A percentile compares a stretch with the other conserved stretches of the same genome.
Evolutionary conservation across 495 filamentous ascomycete species (phyloP).

Genomic region (Podospora bellae-mahoneyi): DNA sequence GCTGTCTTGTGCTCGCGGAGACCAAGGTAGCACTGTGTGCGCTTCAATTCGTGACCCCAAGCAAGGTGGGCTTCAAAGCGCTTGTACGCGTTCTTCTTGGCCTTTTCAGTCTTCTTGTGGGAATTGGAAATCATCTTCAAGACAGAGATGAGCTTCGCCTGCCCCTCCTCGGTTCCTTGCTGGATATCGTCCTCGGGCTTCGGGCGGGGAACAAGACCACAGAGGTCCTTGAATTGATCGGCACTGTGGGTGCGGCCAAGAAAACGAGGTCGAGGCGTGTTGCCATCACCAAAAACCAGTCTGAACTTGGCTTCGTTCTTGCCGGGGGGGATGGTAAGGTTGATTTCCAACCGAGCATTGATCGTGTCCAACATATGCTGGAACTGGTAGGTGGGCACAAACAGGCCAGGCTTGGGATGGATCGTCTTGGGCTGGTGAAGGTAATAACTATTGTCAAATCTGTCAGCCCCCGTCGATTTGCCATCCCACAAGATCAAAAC

Average conservation of each 20-base stretch:
- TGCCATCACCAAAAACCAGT: slow-evolving; percentile 53
- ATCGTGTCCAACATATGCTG: slow-evolving; percentile 55
- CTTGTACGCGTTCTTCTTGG: slow-evolving; percentile 45
- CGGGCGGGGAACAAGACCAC: slow-evolving; percentile 24
- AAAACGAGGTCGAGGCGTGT: slow-evolving; percentile 59
- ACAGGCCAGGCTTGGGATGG: slow-evolving; percentile 51
- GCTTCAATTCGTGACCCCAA: slow-evolving; percentile 52
- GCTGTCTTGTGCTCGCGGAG: slow-evolving; percentile 40
- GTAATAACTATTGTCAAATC: slow-evolving; percentile 56
- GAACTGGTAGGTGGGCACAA: slow-evolving; percentile 64
- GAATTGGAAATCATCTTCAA: slow-evolving; percentile 25
- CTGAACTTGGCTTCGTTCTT: slow-evolving; percentile 48
- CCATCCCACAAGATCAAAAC: slow-evolving; percentile 27
- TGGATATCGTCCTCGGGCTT: slow-evolving; percentile 23
- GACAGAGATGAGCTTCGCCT: slow-evolving; percentile 14
- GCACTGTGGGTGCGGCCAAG: slow-evolving; percentile 52
- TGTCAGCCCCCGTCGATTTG: not conserved
- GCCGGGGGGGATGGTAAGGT: slow-evolving; percentile 51
- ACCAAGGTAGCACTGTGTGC: slow-evolving; percentile 67
- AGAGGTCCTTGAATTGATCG: slow-evolving; percentile 34
- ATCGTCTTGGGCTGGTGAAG: slow-evolving; percentile 50
- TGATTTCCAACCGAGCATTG: slow-evolving; percentile 48
- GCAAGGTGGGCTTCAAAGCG: slow-evolving; percentile 44
- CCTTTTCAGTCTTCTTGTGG: slow-evolving; percentile 23
- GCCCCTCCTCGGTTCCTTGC: slow-evolving; percentile 17